These are phyloP conservation scores for Eudorina sp. DNA, from an alignment of 139 green algal species.

Conservation along the genomic window DNA sequence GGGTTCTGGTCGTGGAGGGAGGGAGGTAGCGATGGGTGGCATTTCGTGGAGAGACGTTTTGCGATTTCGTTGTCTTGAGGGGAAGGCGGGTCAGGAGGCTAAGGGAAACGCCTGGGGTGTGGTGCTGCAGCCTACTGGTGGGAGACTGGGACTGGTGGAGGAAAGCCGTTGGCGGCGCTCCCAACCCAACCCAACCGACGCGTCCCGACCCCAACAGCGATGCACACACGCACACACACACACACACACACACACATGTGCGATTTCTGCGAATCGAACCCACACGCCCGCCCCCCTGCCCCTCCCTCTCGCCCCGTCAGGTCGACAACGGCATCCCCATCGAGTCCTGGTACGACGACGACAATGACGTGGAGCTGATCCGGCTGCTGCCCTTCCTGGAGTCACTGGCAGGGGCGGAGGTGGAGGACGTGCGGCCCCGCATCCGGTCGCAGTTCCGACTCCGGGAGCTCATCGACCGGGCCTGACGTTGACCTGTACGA, in stretches of 20 bases:
- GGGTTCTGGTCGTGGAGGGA: background rate
- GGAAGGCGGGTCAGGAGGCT: too few relatives aligned
- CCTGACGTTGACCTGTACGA: background rate
- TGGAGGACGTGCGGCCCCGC: constrained; percentile 80
- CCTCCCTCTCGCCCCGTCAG: constrained; percentile 57
- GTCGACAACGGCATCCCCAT: constrained; percentile 97
- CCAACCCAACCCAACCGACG: background rate
- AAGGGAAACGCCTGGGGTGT: too few relatives aligned
- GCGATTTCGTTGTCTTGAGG: too few relatives aligned
- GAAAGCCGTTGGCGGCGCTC: too few relatives aligned
- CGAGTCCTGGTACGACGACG: constrained; percentile 95
- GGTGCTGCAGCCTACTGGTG: too few relatives aligned
- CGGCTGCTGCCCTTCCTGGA: constrained; percentile 94
- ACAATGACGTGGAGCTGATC: constrained; percentile 84
- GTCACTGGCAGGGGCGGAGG: constrained; percentile 64
- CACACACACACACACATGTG: too few relatives aligned
- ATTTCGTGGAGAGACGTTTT: too few relatives aligned
- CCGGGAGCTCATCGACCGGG: constrained; percentile 71
- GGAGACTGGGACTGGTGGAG: too few relatives aligned
- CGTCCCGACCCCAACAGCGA: background rate
- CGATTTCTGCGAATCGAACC: too few relatives aligned
- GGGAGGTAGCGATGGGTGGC: too few relatives aligned
- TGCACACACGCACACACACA: too few relatives aligned
- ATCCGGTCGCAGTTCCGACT: constrained; percentile 82
- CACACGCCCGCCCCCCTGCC: background rate